Evolutionary conservation across 441 rosid genomes (phyloP).

Genomic region (Monsonia emarginata): DNA sequence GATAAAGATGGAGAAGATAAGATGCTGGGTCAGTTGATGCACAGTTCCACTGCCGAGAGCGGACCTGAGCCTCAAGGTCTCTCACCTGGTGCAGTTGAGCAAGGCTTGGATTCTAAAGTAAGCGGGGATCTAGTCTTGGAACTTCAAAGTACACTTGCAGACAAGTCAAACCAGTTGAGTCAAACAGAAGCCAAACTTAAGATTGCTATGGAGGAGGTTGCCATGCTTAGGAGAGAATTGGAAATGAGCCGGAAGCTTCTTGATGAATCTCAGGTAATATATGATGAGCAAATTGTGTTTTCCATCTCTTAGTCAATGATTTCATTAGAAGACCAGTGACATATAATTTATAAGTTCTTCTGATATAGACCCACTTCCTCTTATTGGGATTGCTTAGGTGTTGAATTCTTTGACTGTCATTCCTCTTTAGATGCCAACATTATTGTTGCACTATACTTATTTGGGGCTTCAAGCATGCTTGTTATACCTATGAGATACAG

Average conservation of each 20-base stretch:
- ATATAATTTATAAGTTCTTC: not conserved
- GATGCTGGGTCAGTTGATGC: conserved; percentile 41
- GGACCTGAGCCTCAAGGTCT: conserved; percentile 37
- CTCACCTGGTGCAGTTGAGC: conserved; percentile 37
- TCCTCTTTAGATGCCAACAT: not conserved
- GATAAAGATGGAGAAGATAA: conserved; percentile 59
- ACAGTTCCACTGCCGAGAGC: conserved; percentile 84
- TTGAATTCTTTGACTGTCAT: not conserved
- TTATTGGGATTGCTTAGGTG: not conserved
- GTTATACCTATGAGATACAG: not conserved
- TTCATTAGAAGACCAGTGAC: not conserved
- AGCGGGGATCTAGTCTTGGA: conserved; percentile 37
- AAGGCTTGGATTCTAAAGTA: conserved; percentile 31
- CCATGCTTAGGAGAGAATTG: conserved; percentile 52
- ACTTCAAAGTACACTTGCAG: conserved; percentile 48
- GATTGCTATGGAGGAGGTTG: conserved; percentile 63
- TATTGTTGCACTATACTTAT: not conserved
- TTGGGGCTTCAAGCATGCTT: not conserved
- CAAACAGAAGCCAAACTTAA: conserved; percentile 58
- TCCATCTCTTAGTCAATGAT: not conserved
- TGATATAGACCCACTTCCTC: not conserved
- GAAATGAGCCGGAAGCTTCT: conserved; percentile 74
- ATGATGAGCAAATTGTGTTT: not conserved
- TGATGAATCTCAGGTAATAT: conserved; percentile 85
- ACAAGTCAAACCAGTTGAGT: conserved; percentile 47